These are phyloP conservation scores for Paramecium pentaurelia DNA, from an alignment of 73 alveolate genomes.

Conservation along the genomic window DNA sequence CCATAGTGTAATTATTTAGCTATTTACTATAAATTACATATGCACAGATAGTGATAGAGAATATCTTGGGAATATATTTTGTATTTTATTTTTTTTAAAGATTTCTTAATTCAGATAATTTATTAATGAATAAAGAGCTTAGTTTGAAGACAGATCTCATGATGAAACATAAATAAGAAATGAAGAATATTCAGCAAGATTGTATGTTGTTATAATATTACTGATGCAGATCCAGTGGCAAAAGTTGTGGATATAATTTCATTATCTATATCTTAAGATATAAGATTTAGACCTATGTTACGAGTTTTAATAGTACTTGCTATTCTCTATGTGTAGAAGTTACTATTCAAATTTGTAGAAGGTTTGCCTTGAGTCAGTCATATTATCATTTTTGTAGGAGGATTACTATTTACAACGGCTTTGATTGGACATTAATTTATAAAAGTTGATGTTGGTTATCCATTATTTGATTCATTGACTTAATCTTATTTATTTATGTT, in stretches of 20 bases:
- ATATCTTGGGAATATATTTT: neutral
- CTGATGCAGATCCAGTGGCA: slow-evolving; percentile 4
- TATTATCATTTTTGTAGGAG: slow-evolving; percentile 36
- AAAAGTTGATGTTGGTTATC: neutral
- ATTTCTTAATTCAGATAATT: neutral
- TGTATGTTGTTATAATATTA: neutral
- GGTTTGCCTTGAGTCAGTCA: slow-evolving; percentile 25
- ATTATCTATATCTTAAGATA: neutral
- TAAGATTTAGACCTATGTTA: slow-evolving; percentile 13
- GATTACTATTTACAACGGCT: slow-evolving; percentile 21
- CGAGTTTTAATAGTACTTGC: slow-evolving; percentile 19
- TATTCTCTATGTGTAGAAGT: neutral
- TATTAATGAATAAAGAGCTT: neutral
- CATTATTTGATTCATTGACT: slow-evolving; percentile 15
- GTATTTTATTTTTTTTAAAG: neutral
- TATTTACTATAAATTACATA: neutral
- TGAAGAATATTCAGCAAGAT: slow-evolving; percentile 6
- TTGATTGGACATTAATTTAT: slow-evolving; percentile 31
- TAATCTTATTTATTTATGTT: slow-evolving; percentile 14
- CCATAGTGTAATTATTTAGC: neutral
- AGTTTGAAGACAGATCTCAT: neutral
- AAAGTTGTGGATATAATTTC: neutral
- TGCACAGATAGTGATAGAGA: neutral
- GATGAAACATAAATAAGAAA: neutral
- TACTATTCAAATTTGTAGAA: slow-evolving; percentile 14